Evolutionary conservation across 495 filamentous ascomycete species (phyloP).

Genomic region (Penicillium salamii): DNA sequence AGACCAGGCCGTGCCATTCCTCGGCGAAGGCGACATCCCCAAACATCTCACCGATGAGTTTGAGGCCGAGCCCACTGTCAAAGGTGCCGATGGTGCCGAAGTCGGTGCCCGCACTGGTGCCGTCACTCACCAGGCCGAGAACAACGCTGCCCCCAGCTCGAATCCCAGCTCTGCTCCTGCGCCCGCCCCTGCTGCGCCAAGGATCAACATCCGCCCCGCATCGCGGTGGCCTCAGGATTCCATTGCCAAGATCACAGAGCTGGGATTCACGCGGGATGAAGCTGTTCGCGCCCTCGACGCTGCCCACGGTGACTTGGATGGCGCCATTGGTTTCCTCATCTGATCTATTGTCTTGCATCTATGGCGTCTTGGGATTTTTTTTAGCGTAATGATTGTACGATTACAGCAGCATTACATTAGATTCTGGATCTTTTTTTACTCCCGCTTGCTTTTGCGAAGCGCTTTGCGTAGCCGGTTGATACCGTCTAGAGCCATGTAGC

Average conservation of each 20-base stretch:
- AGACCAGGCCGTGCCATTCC: slow-evolving; percentile 80
- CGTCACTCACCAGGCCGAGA: slow-evolving; percentile 59
- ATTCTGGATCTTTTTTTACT: slow-evolving; percentile 18
- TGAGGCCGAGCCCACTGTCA: slow-evolving; percentile 78
- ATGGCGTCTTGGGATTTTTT: slow-evolving; percentile 17
- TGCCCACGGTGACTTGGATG: slow-evolving; percentile 80
- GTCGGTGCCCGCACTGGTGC: slow-evolving; percentile 84
- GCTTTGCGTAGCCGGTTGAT: slow-evolving; percentile 38
- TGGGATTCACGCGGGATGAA: slow-evolving; percentile 76
- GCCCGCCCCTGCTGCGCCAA: slow-evolving; percentile 21
- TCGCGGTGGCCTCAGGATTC: slow-evolving; percentile 42
- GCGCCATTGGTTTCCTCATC: slow-evolving; percentile 78
- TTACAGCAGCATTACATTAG: slow-evolving; percentile 12
- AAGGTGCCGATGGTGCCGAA: slow-evolving; percentile 79
- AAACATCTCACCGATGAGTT: slow-evolving; percentile 66
- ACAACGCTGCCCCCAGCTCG: neutral
- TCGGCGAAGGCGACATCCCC: slow-evolving; percentile 91
- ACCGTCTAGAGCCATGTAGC: slow-evolving; percentile 57
- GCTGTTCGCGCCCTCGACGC: slow-evolving; percentile 79
- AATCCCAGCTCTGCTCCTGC: neutral
- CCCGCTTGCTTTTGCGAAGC: slow-evolving; percentile 35
- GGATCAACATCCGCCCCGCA: slow-evolving; percentile 31
- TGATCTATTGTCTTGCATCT: slow-evolving; percentile 51
- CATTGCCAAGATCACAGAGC: slow-evolving; percentile 64
- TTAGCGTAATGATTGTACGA: slow-evolving; percentile 27